Percentiles rank a stretch among this genome's conserved stretches.
phyloP scores from a whole-genome alignment of 306 rosid genomes.

The Glycine latifolia region DNA sequence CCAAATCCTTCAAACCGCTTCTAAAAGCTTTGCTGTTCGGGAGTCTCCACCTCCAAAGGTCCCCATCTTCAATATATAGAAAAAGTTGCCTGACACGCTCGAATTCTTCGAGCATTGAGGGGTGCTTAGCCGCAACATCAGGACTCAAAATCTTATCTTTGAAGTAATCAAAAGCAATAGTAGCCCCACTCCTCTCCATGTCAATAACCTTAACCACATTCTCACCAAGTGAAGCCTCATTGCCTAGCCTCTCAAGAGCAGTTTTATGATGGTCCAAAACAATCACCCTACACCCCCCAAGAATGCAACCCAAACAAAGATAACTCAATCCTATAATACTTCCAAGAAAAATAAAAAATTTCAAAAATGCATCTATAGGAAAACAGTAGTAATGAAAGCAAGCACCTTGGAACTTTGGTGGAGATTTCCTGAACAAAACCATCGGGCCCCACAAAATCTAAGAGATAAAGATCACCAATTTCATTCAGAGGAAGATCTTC shows the following conservation, averaged over 20 bases:
- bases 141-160: conserved; percentile 55
- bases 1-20: conserved; percentile 75
- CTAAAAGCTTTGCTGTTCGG: conserved; percentile 83
- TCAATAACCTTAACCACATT: conserved; percentile 69
- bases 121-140: conserved; percentile 37
- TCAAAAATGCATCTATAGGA: neutral
- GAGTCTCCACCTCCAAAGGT: conserved; percentile 92
- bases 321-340: neutral
- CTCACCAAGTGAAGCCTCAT: conserved; percentile 43
- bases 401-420: conserved; percentile 59
- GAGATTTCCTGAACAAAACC: conserved; percentile 75
- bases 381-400: neutral
- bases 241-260: conserved; percentile 60
- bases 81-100: conserved; percentile 61
- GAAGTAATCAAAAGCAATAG: conserved; percentile 92
- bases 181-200: conserved; percentile 86
- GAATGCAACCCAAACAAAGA: neutral
- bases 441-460: conserved; percentile 79
- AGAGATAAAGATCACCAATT: conserved; percentile 72
- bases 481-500: conserved; percentile 70
- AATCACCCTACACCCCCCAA: conserved; percentile 53
- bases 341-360: neutral
- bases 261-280: conserved; percentile 95
- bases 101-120: conserved; percentile 52
- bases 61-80: conserved; percentile 87